A percentile compares a stretch with the other conserved stretches of the same genome.
Conservation (phyloP, 2,329 filamentous ascomycete species). For the Hypoxylon sp. region DNA sequence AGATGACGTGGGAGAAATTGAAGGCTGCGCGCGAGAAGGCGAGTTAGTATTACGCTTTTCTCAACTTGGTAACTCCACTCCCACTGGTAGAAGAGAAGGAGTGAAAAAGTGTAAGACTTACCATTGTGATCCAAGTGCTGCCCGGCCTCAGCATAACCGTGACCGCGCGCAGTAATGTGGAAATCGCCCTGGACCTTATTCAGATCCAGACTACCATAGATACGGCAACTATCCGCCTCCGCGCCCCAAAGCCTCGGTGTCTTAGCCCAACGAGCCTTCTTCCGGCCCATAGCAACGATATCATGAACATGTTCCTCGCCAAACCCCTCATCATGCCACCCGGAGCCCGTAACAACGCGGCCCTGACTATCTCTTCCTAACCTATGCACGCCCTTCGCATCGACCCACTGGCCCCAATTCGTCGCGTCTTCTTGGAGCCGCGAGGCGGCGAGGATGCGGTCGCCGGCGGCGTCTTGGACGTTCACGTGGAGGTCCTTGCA, state of each 20-base stretch:
- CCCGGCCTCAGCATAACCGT: constrained; percentile 90
- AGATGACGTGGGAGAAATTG: constrained; percentile 98
- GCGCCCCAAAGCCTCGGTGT: constrained; percentile 76
- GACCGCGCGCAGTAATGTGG: constrained; percentile 94
- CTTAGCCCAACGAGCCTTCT: constrained; percentile 78
- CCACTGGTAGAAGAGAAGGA: background rate
- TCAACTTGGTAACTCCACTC: background rate
- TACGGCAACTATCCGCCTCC: constrained; percentile 81
- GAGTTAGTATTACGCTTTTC: constrained; percentile 44
- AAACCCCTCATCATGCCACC: constrained; percentile 76
- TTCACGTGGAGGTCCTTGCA: constrained; percentile 94
- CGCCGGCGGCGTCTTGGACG: constrained; percentile 94
- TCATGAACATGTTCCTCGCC: constrained; percentile 91
- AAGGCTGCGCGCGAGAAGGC: constrained; percentile 72
- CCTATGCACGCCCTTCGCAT: constrained; percentile 75
- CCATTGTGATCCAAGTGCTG: constrained; percentile 85
- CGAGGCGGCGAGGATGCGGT: constrained; percentile 87
- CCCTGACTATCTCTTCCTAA: constrained; percentile 71
- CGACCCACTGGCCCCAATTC: constrained; percentile 85
- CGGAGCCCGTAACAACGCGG: constrained; percentile 69
- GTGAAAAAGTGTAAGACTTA: constrained; percentile 62
- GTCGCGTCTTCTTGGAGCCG: constrained; percentile 83
- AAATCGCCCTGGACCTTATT: constrained; percentile 99
- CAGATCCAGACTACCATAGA: constrained; percentile 90
- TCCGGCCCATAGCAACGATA: constrained; percentile 80